A percentile compares a stretch with the other conserved stretches of the same genome.
Evolutionary conservation across 768 basidiomycete species (phyloP).

Genomic region (Leucocoprinus leucothites): DNA sequence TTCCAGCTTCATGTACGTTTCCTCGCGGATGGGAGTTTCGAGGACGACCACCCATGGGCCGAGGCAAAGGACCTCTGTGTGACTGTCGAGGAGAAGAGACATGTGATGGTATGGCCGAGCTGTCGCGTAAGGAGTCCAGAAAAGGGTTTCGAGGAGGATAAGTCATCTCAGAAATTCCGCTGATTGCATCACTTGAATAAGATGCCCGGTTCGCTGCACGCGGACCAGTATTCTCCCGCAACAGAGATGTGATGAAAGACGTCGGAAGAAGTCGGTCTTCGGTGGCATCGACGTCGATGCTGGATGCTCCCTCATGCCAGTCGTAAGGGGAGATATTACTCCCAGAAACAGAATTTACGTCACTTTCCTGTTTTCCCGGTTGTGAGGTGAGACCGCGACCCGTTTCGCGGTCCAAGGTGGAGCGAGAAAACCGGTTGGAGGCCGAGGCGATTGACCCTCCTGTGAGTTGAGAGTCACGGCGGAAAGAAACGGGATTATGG

Average conservation of each 20-base stretch:
- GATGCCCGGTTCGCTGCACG: conserved; percentile 28
- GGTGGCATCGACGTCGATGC: conserved; percentile 51
- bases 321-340: conserved; percentile 40
- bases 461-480: not conserved
- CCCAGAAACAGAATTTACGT: conserved; percentile 6
- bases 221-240: conserved; percentile 39
- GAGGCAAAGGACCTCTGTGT: not conserved
- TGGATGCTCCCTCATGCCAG: conserved; percentile 62
- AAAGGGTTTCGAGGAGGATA: conserved; percentile 37
- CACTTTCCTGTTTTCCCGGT: not conserved
- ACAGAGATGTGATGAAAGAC: conserved; percentile 56
- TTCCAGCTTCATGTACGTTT: not conserved
- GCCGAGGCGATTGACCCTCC: not conserved
- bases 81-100: not conserved
- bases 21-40: not conserved
- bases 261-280: conserved; percentile 60
- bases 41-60: conserved; percentile 4
- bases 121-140: conserved; percentile 4
- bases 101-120: not conserved
- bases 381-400: not conserved
- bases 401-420: conserved; percentile 4
- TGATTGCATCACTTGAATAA: conserved; percentile 38
- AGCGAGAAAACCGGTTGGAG: conserved; percentile 3
- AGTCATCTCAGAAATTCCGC: conserved; percentile 53
- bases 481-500: conserved; percentile 16